These are phyloP conservation scores for Mycena belliarum DNA, from an alignment of 768 basidiomycete species.

Conservation along the genomic window DNA sequence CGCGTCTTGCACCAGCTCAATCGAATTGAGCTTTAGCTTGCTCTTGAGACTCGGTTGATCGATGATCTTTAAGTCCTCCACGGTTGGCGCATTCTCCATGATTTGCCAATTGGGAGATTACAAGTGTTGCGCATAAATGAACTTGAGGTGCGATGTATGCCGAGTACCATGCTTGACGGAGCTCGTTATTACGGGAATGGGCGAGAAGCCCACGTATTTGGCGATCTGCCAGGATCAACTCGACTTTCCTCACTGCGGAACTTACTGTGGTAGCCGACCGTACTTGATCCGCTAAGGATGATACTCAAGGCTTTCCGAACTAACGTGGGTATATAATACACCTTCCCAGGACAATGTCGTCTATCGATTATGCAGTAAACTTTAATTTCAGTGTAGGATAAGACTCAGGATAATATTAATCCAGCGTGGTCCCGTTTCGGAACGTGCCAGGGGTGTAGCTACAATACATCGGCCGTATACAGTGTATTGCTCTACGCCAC, in stretches of 20 bases:
- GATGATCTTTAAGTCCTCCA: too few species aligned
- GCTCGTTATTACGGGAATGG: conserved; percentile 43
- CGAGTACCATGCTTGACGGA: conserved; percentile 32
- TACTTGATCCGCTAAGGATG: neutral
- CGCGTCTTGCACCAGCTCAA: neutral
- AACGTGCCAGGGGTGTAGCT: too few species aligned
- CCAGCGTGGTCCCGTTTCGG: too few species aligned
- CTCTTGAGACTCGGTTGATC: too few species aligned
- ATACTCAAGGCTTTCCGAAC: neutral
- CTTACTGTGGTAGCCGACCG: conserved; percentile 12
- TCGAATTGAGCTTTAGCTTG: neutral
- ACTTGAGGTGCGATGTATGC: conserved; percentile 32
- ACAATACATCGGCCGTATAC: too few species aligned
- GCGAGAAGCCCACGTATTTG: conserved; percentile 38
- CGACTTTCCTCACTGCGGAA: conserved; percentile 33
- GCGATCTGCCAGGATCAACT: conserved; percentile 37
- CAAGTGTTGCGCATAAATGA: conserved; percentile 41
- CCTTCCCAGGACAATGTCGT: too few species aligned
- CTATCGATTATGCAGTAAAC: too few species aligned
- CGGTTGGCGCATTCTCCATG: neutral
- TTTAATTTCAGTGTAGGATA: too few species aligned
- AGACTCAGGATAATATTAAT: too few species aligned
- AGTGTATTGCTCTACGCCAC: too few species aligned
- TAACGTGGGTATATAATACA: neutral
- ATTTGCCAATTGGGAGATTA: conserved; percentile 35